These are phyloP conservation scores for Citropsis articulata DNA, from an alignment of 345 rosid species.

Conservation along the genomic window DNA sequence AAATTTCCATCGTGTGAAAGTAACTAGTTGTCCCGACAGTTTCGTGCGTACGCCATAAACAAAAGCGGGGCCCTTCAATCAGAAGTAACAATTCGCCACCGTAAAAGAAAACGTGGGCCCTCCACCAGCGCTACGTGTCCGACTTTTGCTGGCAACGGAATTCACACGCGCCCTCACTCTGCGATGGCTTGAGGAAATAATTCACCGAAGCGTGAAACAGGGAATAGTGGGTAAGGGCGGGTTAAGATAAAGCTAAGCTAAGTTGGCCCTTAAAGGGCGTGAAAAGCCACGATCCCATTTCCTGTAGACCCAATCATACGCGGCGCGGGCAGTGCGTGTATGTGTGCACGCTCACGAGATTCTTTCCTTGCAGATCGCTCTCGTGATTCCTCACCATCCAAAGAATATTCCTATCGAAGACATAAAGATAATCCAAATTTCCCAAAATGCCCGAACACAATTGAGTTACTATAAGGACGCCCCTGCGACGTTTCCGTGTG, in stretches of 20 bases:
- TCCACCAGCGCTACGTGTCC: neutral
- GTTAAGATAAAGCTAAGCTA: neutral
- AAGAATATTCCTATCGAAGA: conserved; percentile 17
- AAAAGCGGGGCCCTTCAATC: neutral
- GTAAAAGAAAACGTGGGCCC: neutral
- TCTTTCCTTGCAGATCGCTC: neutral
- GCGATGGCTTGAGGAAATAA: neutral
- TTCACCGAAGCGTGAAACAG: neutral
- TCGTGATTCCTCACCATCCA: conserved; percentile 3
- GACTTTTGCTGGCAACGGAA: neutral
- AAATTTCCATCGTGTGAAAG: too few relatives aligned
- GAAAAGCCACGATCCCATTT: conserved; percentile 13
- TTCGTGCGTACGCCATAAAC: neutral
- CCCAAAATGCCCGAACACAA: neutral
- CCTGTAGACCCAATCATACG: neutral
- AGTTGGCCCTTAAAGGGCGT: conserved; percentile 12
- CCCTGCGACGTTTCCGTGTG: neutral
- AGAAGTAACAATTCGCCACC: neutral
- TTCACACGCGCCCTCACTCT: neutral
- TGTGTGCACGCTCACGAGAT: conserved; percentile 21
- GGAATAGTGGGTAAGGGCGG: conserved; percentile 5
- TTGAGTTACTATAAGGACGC: neutral
- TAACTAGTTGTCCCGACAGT: neutral
- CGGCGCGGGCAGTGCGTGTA: conserved; percentile 16
- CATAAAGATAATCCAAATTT: neutral